Conservation (phyloP, 768 basidiomycete species). For the Daedaleopsis sinensis region DNA sequence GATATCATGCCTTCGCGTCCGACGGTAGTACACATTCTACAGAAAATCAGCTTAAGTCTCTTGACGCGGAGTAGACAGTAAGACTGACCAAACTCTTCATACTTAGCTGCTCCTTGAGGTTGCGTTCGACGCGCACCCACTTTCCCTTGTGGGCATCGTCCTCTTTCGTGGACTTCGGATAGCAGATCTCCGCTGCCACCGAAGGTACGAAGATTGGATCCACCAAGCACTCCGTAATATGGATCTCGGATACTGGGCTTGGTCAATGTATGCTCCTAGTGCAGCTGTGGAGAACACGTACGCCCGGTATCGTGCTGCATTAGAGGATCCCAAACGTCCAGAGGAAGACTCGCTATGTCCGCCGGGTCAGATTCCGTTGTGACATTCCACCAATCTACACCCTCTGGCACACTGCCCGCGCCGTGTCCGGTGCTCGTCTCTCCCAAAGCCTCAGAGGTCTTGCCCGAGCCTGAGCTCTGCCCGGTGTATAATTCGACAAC, state of each 20-base stretch:
- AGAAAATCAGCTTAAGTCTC: constrained; percentile 9
- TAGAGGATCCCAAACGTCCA: constrained; percentile 80
- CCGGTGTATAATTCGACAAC: constrained; percentile 43
- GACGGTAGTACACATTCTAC: constrained; percentile 79
- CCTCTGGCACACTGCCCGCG: constrained; percentile 27
- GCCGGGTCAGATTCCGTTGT: constrained; percentile 42
- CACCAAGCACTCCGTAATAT: constrained; percentile 66
- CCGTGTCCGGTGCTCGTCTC: background rate
- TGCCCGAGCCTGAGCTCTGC: background rate
- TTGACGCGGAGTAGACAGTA: background rate
- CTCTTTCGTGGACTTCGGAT: constrained; percentile 68
- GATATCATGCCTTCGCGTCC: constrained; percentile 81
- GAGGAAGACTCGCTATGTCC: constrained; percentile 71
- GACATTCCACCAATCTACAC: constrained; percentile 74
- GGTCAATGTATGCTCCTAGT: background rate
- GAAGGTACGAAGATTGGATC: constrained; percentile 53
- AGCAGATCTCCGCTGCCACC: constrained; percentile 52
- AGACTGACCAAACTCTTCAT: constrained; percentile 63
- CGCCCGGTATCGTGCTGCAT: constrained; percentile 76
- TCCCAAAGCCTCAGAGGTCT: background rate
- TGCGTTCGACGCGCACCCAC: constrained; percentile 87
- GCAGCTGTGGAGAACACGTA: constrained; percentile 32
- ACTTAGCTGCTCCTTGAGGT: constrained; percentile 71
- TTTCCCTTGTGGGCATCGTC: constrained; percentile 77
- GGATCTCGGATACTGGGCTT: constrained; percentile 76